Evolutionary conservation across 495 filamentous ascomycete species (phyloP).

Genomic region (Penicillium mononematosum): DNA sequence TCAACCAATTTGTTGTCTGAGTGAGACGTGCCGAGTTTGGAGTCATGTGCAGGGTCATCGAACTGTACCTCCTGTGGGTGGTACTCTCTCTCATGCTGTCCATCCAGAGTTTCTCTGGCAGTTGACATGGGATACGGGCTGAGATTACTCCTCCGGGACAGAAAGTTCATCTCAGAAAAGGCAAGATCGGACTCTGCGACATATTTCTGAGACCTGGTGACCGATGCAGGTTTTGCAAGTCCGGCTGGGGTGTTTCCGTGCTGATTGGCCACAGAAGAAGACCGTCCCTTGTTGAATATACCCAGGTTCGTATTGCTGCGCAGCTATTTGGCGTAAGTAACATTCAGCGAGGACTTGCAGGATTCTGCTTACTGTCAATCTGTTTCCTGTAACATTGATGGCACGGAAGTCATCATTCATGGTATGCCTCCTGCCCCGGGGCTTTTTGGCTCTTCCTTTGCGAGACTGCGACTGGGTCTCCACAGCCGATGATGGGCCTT

Average conservation of each 20-base stretch:
- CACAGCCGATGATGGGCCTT: slow-evolving; percentile 18
- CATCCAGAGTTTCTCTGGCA: neutral
- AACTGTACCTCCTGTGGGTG: neutral
- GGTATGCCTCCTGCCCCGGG: slow-evolving; percentile 41
- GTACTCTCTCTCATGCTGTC: neutral
- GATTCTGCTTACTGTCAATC: slow-evolving; percentile 58
- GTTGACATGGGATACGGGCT: neutral
- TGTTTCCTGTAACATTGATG: slow-evolving; percentile 58
- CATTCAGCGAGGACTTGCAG: slow-evolving; percentile 20
- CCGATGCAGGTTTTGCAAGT: neutral
- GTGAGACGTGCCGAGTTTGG: neutral
- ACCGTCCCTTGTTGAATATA: slow-evolving; percentile 69
- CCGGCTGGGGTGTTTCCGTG: slow-evolving; percentile 17
- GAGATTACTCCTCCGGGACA: slow-evolving; percentile 33
- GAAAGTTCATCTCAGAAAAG: slow-evolving; percentile 68
- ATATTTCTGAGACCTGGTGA: neutral
- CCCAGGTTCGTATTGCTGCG: slow-evolving; percentile 49
- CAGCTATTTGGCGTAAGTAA: slow-evolving; percentile 43
- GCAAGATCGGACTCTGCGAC: slow-evolving; percentile 59
- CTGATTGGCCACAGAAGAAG: slow-evolving; percentile 56
- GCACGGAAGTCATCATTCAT: slow-evolving; percentile 64
- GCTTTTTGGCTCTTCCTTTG: slow-evolving; percentile 40
- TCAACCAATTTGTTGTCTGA: neutral
- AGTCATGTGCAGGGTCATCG: neutral
- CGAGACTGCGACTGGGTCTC: slow-evolving; percentile 24